Evolutionary conservation across 345 rosid species (phyloP).

Genomic region (Ceriops zippeliana): DNA sequence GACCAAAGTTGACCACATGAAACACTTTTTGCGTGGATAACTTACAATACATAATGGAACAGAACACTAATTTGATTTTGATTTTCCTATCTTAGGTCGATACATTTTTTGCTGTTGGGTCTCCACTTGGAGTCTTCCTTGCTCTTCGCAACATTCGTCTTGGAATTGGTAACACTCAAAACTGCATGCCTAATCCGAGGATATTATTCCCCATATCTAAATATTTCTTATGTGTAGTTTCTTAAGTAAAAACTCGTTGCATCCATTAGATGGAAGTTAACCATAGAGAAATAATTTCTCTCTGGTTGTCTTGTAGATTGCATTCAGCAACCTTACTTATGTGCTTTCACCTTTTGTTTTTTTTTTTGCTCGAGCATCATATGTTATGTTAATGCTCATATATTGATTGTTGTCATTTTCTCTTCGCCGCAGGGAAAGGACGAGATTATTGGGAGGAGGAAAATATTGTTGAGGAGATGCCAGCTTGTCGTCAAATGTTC

Average conservation of each 20-base stretch:
- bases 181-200: background rate
- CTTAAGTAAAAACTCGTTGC: too few relatives aligned
- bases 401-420: background rate
- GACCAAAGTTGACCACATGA: background rate
- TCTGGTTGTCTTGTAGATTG: too few relatives aligned
- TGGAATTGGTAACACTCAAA: slow-evolving; percentile 60
- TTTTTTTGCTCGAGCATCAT: too few relatives aligned
- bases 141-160: slow-evolving; percentile 86
- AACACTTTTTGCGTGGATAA: background rate
- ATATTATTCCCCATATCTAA: background rate
- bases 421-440: slow-evolving; percentile 63
- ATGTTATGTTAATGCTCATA: too few relatives aligned
- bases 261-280: too few relatives aligned
- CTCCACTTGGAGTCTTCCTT: slow-evolving; percentile 97
- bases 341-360: too few relatives aligned
- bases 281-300: too few relatives aligned
- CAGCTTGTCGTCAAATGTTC: slow-evolving; percentile 91
- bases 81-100: slow-evolving; percentile 59
- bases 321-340: too few relatives aligned
- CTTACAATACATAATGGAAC: background rate
- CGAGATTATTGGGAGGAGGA: slow-evolving; percentile 83
- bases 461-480: slow-evolving; percentile 82
- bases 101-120: slow-evolving; percentile 98
- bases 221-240: too few relatives aligned
- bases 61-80: slow-evolving; percentile 13